Conservation (phyloP, 306 rosid species). For the Medicago truncatula region DNA sequence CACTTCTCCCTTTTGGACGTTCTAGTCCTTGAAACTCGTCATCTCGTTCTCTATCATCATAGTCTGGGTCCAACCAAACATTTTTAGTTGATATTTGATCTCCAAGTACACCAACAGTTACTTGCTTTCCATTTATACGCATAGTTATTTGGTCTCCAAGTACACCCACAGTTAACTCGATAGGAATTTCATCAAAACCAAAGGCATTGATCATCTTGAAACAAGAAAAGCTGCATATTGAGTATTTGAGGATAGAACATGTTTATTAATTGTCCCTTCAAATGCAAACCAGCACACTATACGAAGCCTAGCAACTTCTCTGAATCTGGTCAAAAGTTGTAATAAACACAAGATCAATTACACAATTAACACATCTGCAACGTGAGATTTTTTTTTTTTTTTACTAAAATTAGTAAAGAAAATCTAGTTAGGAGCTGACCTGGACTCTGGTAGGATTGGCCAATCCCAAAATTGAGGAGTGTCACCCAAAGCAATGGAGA, state of each 20-base stretch:
- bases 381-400: background rate
- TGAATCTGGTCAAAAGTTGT: slow-evolving; percentile 52
- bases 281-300: slow-evolving; percentile 74
- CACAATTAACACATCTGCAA: background rate
- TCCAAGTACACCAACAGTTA: too few species aligned
- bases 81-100: slow-evolving; percentile 9
- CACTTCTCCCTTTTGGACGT: slow-evolving; percentile 51
- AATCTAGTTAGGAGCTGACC: slow-evolving; percentile 34
- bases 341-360: background rate
- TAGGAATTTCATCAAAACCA: slow-evolving; percentile 50
- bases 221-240: slow-evolving; percentile 60
- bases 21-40: background rate
- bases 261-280: slow-evolving; percentile 54
- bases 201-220: slow-evolving; percentile 49
- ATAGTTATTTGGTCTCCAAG: slow-evolving; percentile 13
- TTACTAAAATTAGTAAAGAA: background rate
- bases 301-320: slow-evolving; percentile 60
- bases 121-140: too few species aligned
- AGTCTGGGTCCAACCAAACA: slow-evolving; percentile 35
- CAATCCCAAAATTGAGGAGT: slow-evolving; percentile 43
- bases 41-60: background rate
- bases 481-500: slow-evolving; percentile 43
- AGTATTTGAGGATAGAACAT: slow-evolving; percentile 58
- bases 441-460: slow-evolving; percentile 47
- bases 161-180: slow-evolving; percentile 45